Conservation (phyloP, 1,139 yeast species). For the Yamadazyma blattariae region DNA sequence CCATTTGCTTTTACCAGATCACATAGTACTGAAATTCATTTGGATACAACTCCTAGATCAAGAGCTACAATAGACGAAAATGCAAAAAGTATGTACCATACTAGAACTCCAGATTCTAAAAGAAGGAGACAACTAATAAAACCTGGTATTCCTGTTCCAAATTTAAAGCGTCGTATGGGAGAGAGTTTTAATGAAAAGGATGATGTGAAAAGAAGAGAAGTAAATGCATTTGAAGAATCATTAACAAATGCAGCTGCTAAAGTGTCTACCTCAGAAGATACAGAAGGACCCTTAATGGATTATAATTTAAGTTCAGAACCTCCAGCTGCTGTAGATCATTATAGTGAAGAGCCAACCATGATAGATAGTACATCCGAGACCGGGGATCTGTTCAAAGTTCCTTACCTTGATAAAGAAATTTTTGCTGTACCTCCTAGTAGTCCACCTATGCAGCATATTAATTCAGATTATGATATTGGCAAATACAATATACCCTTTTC, state of each 20-base stretch:
- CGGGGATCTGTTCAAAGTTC: conserved; percentile 1
- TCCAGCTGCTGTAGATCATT: neutral
- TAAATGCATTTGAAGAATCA: conserved; percentile 12
- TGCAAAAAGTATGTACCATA: conserved; percentile 27
- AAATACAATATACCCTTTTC: conserved; percentile 13
- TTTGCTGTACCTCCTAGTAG: conserved; percentile 13
- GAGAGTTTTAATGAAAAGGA: conserved; percentile 47
- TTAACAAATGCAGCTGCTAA: neutral
- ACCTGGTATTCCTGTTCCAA: conserved; percentile 24
- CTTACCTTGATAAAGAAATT: conserved; percentile 5
- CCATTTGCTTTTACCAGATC: conserved; percentile 41
- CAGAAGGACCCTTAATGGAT: neutral
- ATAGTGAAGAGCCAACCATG: conserved; percentile 16
- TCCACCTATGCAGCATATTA: conserved; percentile 13
- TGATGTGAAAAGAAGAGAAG: conserved; percentile 39
- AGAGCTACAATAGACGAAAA: conserved; percentile 35
- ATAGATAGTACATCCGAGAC: conserved; percentile 11
- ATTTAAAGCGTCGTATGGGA: conserved; percentile 44
- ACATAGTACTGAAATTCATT: conserved; percentile 24
- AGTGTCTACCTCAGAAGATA: no score
- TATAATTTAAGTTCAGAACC: conserved; percentile 1
- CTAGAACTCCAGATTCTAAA: conserved; percentile 6
- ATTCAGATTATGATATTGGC: conserved; percentile 15
- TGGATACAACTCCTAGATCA: conserved; percentile 37
- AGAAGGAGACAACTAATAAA: conserved; percentile 20